Base-by-base conservation (phyloP, 225 moss, liverwort and hornwort species). In the Asterella californica region DNA sequence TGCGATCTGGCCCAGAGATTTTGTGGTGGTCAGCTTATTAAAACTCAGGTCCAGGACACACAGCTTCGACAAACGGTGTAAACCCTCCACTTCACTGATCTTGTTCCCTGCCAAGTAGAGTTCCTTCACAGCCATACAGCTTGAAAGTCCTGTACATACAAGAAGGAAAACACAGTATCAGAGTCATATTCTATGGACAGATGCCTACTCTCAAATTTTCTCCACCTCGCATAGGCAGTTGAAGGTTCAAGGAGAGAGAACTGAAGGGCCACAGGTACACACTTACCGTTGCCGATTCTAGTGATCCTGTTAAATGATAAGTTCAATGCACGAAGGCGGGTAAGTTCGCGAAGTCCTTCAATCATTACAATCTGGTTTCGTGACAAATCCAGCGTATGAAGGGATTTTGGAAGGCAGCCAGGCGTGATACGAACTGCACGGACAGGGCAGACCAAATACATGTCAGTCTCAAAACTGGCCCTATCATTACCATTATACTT, bases 241-340 rank as follows among this genome's bases (percentile, higher is more conserved):
- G 1, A 47, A 46, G 10, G 46, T 47, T 46, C 0, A 47, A 46
- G 10, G 15, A 71, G 10, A 15, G 21, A 25, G 0, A n/a, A 27
- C 12, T 10, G 24, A 47, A 19, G 49, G 29, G 18, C 24, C 7
- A 61, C 6, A n/a, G 15, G 36, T 2, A 47, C 9, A 10, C 76
- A 84, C 93, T 72, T 88, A 96, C 96, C 96, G 76, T 94, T 92
- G 77, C 94, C 96, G 76, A 94, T 94, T 55, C 96, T 93, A 77
- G 92, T 52, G 52, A 94, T 89, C 25, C 93, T 91, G 83, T 97
- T 97, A 34, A 87, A 82, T 21, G 96, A 97, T 61, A 97, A 81
- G 78, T 94, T 93, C 79, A 97, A 85, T 59, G 90, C 89, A 79
- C 94, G 91, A 33, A 97, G 83, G 38, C 91, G 91, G 29, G 91